phyloP scores from a whole-genome alignment of 2,329 filamentous ascomycete species.

The Colletotrichum siamense region DNA sequence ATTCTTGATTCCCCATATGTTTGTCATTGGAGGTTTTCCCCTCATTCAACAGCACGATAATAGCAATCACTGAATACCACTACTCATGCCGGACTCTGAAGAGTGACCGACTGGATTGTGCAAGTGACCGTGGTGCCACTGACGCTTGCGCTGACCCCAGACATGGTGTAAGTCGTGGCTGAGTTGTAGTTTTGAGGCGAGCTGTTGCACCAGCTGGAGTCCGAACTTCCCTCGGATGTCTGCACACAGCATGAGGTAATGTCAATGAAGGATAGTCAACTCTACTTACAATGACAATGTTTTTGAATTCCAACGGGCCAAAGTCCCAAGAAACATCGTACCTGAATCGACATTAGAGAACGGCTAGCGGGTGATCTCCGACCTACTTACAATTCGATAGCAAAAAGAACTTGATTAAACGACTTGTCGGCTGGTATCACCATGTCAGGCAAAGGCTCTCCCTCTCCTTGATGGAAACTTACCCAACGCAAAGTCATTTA shows the following conservation, averaged over 20 bases:
- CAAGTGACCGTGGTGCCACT: not conserved
- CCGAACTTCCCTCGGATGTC: not conserved
- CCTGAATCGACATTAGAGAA: not conserved
- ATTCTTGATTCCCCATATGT: not conserved
- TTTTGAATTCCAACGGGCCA: not conserved
- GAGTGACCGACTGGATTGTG: not conserved
- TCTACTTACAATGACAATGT: not conserved
- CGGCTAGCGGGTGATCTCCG: fast-evolving
- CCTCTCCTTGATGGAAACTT: not conserved
- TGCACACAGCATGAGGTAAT: not conserved
- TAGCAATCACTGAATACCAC: not conserved
- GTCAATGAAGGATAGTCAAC: not conserved
- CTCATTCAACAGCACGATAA: not conserved
- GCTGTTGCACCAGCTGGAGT: not conserved
- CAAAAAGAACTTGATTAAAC: not conserved
- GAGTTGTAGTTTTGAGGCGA: not conserved
- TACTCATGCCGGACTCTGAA: not conserved
- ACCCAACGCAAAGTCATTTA: not conserved
- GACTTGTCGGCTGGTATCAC: not conserved
- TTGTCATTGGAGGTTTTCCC: not conserved
- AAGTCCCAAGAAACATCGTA: not conserved
- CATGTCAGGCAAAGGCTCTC: not conserved
- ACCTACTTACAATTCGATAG: not conserved
- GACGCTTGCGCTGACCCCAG: not conserved
- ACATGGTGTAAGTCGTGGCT: not conserved